These are phyloP conservation scores for Apophysomyces variabilis DNA, from an alignment of 371 early-diverging fungal genomes.

Conservation along the genomic window DNA sequence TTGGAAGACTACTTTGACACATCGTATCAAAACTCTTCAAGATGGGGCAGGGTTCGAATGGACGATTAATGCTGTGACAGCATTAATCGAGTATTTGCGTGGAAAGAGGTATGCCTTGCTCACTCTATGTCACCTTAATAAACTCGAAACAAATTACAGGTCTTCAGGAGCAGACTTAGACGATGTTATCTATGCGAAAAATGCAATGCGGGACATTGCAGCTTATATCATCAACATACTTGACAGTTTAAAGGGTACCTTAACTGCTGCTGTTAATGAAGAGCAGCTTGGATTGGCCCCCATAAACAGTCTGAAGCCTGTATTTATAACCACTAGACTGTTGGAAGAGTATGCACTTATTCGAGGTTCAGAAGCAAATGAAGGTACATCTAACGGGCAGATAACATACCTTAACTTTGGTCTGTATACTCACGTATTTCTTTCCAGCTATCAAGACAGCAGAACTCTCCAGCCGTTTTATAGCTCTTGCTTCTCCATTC, in stretches of 20 bases:
- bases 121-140: not conserved
- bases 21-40: not conserved
- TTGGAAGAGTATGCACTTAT: constrained; percentile 33
- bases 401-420: not conserved
- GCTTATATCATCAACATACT: not conserved
- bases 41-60: constrained; percentile 11
- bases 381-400: constrained; percentile 20
- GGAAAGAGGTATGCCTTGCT: constrained; percentile 1
- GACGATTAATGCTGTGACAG: constrained; percentile 13
- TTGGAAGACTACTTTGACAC: constrained; percentile 10
- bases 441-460: constrained; percentile 27
- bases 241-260: not conserved
- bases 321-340: not conserved
- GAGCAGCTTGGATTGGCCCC: not conserved
- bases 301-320: not conserved
- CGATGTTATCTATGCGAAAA: not conserved
- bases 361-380: constrained; percentile 23
- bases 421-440: not conserved
- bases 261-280: not conserved
- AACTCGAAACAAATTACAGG: not conserved
- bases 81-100: constrained; percentile 6
- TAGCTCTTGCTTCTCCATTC: constrained; percentile 25
- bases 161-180: not conserved
- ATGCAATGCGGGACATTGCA: constrained; percentile 7
- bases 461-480: constrained; percentile 24